Percentiles rank a stretch among this genome's conserved stretches.
Evolutionary conservation across 2,329 filamentous ascomycete species (phyloP).

Genomic region (Colletotrichum noveboracense): DNA sequence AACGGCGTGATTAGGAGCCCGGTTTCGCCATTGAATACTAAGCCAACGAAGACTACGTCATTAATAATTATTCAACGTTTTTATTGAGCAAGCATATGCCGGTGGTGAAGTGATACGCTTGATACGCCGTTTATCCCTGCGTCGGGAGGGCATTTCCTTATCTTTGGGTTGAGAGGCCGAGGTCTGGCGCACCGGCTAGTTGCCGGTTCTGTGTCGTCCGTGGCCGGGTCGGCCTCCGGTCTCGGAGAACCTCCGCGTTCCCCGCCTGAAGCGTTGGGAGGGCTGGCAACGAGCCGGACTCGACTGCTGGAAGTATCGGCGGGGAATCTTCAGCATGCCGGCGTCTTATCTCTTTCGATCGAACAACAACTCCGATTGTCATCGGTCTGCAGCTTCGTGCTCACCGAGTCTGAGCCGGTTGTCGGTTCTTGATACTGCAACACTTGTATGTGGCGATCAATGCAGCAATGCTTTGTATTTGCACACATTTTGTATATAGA

Average conservation of each 20-base stretch:
- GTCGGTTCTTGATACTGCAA: neutral
- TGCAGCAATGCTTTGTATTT: neutral
- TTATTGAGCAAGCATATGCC: neutral
- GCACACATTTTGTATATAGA: neutral
- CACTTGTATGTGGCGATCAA: neutral
- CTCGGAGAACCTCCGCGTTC: neutral
- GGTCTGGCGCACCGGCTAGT: neutral
- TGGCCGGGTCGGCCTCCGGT: conserved; percentile 5
- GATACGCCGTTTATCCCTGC: neutral
- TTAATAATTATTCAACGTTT: neutral
- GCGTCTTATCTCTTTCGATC: neutral
- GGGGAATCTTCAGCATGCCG: neutral
- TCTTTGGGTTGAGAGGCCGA: neutral
- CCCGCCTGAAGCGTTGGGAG: neutral
- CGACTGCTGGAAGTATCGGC: neutral
- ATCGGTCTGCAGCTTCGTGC: neutral
- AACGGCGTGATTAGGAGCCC: neutral
- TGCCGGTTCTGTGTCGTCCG: conserved; percentile 6
- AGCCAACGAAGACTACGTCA: neutral
- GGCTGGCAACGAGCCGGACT: neutral
- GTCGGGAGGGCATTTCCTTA: neutral
- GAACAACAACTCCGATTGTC: neutral
- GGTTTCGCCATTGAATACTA: neutral
- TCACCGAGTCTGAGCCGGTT: neutral
- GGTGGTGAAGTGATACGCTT: neutral